phyloP scores from a whole-genome alignment of 1,284 basidiomycete species.

The Cryptococcus neoformans region DNA sequence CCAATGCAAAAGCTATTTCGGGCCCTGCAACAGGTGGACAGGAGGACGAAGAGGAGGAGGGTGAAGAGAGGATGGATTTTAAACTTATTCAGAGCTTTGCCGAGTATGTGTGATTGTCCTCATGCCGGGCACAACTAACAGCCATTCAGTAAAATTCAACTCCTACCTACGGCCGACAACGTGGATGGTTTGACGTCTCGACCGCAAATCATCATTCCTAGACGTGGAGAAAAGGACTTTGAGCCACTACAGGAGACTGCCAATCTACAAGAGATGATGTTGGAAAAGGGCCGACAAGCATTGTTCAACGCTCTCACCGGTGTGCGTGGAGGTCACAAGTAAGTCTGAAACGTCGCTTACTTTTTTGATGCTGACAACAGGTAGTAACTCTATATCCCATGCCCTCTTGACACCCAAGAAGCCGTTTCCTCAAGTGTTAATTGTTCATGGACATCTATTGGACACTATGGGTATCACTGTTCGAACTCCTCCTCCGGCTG shows the following conservation, averaged over 20 bases:
- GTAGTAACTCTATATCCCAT: constrained; percentile 49
- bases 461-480: constrained; percentile 68
- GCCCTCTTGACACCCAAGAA: constrained; percentile 36
- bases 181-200: constrained; percentile 12
- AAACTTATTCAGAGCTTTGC: constrained; percentile 19
- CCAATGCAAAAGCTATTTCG: not conserved
- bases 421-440: constrained; percentile 58
- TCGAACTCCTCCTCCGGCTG: constrained; percentile 54
- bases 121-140: not conserved
- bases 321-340: constrained; percentile 71
- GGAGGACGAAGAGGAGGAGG: constrained; percentile 17
- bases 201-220: constrained; percentile 64
- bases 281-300: constrained; percentile 77
- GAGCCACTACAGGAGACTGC: constrained; percentile 66
- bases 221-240: constrained; percentile 93
- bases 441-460: constrained; percentile 73
- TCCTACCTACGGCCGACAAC: constrained; percentile 23
- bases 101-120: constrained; percentile 7
- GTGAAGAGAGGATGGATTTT: constrained; percentile 19
- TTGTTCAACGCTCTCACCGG: constrained; percentile 78
- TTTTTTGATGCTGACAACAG: not conserved
- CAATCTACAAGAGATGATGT: constrained; percentile 64
- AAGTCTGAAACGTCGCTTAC: constrained; percentile 21
- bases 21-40: not conserved
- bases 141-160: constrained; percentile 40